These are phyloP conservation scores for Pythium aphanidermatum DNA, from an alignment of 352 stramenopile species.

Conservation along the genomic window DNA sequence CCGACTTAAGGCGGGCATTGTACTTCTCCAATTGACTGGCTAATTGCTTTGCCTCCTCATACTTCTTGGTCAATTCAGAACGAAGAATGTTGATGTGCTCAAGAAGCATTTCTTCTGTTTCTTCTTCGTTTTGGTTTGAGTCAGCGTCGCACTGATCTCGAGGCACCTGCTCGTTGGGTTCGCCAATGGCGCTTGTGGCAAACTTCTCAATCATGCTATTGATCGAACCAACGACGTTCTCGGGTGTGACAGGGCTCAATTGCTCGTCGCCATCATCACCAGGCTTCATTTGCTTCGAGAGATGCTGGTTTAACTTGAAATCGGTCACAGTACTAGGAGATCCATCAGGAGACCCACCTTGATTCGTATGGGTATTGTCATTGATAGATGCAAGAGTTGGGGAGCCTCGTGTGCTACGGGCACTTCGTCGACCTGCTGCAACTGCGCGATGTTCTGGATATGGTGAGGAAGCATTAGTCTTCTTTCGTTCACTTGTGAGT, in stretches of 20 bases:
- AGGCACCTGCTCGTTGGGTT: constrained; percentile 15
- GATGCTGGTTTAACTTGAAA: constrained; percentile 20
- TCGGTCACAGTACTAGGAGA: constrained; percentile 14
- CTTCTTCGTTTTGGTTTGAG: constrained; percentile 57
- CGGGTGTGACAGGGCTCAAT: background rate
- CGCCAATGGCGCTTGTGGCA: constrained; percentile 8
- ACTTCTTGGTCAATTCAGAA: constrained; percentile 57
- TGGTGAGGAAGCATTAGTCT: constrained; percentile 24
- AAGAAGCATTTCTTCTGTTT: constrained; percentile 52
- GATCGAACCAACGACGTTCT: background rate
- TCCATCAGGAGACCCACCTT: constrained; percentile 11
- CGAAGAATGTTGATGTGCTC: constrained; percentile 66
- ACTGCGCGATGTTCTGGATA: constrained; percentile 20
- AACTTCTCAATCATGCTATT: constrained; percentile 1
- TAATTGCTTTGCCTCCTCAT: constrained; percentile 45
- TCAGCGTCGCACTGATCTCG: constrained; percentile 17
- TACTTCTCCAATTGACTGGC: constrained; percentile 20
- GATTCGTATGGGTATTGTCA: constrained; percentile 14
- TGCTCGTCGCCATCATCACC: background rate
- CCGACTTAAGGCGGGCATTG: constrained; percentile 3
- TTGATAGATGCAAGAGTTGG: background rate
- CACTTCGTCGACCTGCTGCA: constrained; percentile 11
- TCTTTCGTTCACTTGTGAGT: constrained; percentile 21
- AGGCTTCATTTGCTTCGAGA: too few species aligned
- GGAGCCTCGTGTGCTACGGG: constrained; percentile 8